Conservation (phyloP, 306 rosid species). For the cucumber (Cucumis sativus) region Cucumber_9930_V3 NC_026660.2:30023501-30024000, state of each 20-base stretch:
- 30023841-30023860: neutral
- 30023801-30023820: neutral
- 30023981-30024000: slow-evolving; percentile 84
- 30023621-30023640: too few species aligned
- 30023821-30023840: neutral
- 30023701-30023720: neutral
- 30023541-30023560: too few species aligned
- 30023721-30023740: neutral
- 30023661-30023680: too few species aligned
- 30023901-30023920: neutral
- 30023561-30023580: too few species aligned
- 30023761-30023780: neutral
- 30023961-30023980: slow-evolving; percentile 62
- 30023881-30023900: neutral
- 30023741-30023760: neutral
- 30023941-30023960: neutral
- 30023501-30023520: too few species aligned
- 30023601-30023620: too few species aligned
- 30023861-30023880: neutral
- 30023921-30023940: neutral
- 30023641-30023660: too few species aligned
- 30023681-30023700: too few species aligned
- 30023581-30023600: too few species aligned
- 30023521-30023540: too few species aligned
- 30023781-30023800: neutral